Evolutionary conservation across 192 early-diverging fungal species (phyloP).

Genomic region (Podila minutissima): DNA sequence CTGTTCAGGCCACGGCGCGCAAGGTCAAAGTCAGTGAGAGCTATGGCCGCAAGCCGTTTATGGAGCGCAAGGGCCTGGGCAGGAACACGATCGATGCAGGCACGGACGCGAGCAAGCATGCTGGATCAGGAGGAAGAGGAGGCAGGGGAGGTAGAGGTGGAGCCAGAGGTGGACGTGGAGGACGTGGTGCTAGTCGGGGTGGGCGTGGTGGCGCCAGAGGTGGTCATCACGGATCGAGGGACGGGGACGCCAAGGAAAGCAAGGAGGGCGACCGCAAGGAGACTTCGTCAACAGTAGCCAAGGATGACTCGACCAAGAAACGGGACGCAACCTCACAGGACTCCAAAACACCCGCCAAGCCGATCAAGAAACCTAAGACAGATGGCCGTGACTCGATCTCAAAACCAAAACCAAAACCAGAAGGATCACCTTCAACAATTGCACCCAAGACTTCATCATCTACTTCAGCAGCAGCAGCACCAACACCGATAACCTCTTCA

Average conservation of each 20-base stretch:
- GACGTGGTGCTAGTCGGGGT: slow-evolving; percentile 4
- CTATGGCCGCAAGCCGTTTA: slow-evolving; percentile 23
- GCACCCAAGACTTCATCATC: background rate
- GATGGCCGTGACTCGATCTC: background rate
- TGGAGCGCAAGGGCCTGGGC: slow-evolving; percentile 31
- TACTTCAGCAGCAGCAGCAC: background rate
- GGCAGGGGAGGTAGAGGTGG: slow-evolving; percentile 12
- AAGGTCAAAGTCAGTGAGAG: slow-evolving; percentile 37
- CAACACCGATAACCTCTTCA: background rate
- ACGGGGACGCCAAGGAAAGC: background rate
- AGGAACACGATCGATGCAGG: slow-evolving; percentile 26
- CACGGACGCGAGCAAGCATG: background rate
- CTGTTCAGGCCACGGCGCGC: slow-evolving; percentile 13
- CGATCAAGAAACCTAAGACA: too few relatives aligned
- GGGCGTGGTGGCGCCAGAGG: slow-evolving; percentile 17
- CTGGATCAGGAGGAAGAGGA: background rate
- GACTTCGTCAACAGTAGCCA: background rate
- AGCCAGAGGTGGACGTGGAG: slow-evolving; percentile 4
- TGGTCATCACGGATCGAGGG: background rate
- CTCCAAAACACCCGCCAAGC: too few relatives aligned
- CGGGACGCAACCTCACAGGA: background rate
- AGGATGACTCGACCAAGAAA: slow-evolving; percentile 7
- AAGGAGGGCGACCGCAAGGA: background rate
- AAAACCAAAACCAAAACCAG: background rate
- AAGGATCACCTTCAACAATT: background rate